Conservation (phyloP, 352 stramenopile genomes). For the Globisporangium cederbergense region DNA sequence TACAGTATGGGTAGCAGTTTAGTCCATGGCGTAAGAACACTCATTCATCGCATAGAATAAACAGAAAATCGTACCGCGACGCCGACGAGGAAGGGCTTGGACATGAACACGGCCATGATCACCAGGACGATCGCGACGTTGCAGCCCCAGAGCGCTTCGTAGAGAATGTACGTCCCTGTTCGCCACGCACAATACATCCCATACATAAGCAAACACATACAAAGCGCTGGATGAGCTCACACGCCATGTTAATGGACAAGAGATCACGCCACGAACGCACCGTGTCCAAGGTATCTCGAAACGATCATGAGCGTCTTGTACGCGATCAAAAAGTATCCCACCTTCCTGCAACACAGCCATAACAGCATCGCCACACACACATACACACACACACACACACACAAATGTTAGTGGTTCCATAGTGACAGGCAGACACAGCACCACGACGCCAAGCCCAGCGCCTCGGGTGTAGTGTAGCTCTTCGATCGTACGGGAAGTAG, state of each 20-base stretch:
- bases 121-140: constrained; percentile 74
- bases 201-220: neutral
- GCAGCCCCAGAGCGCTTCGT: constrained; percentile 80
- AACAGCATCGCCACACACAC: neutral
- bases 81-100: constrained; percentile 81
- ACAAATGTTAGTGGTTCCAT: neutral
- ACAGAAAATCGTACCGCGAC: constrained; percentile 40
- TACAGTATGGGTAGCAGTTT: neutral
- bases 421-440: constrained; percentile 4
- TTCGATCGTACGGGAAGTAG: constrained; percentile 45
- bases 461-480: neutral
- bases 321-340: constrained; percentile 43
- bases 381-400: neutral
- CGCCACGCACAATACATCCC: neutral
- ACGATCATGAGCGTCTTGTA: constrained; percentile 53
- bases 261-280: constrained; percentile 20
- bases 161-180: constrained; percentile 69
- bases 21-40: too few relatives aligned
- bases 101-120: constrained; percentile 60
- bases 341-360: constrained; percentile 25
- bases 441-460: neutral
- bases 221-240: neutral
- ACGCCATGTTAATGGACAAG: neutral
- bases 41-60: neutral
- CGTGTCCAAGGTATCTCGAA: constrained; percentile 58